These are phyloP conservation scores for Moniliella sp. DNA, from an alignment of 1,284 basidiomycete species.

Conservation along the genomic window DNA sequence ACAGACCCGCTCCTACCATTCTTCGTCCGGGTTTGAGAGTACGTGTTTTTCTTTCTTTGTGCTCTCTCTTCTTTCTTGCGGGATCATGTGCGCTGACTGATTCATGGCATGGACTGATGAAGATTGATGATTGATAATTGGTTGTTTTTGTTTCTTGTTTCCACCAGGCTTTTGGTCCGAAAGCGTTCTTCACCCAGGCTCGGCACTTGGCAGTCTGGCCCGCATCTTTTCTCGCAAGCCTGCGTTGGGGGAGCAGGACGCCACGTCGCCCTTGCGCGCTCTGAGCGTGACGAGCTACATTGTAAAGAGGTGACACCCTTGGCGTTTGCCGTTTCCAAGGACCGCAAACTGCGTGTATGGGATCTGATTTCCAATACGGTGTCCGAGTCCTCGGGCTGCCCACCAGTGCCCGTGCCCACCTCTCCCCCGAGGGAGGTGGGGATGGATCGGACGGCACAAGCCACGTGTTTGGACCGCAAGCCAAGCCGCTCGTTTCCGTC, in stretches of 20 bases:
- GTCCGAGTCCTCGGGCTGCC: slow-evolving; percentile 22
- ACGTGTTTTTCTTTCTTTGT: too few relatives aligned
- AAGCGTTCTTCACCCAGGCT: background rate
- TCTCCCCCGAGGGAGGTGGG: too few relatives aligned
- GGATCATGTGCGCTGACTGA: too few relatives aligned
- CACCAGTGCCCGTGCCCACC: too few relatives aligned
- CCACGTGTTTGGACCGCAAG: background rate
- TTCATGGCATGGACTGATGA: too few relatives aligned
- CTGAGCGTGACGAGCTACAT: slow-evolving; percentile 13
- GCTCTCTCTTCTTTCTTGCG: too few relatives aligned
- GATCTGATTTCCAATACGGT: slow-evolving; percentile 22
- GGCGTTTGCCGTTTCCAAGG: slow-evolving; percentile 18
- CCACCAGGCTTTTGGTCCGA: too few relatives aligned
- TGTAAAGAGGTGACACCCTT: slow-evolving; percentile 8
- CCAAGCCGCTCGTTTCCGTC: background rate
- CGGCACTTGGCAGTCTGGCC: too few relatives aligned
- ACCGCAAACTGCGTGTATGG: slow-evolving; percentile 27
- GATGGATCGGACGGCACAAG: too few relatives aligned
- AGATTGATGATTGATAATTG: slow-evolving; percentile 2
- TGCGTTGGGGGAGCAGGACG: background rate
- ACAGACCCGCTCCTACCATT: slow-evolving; percentile 8
- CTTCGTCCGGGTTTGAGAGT: slow-evolving; percentile 15
- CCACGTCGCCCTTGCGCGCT: slow-evolving; percentile 2
- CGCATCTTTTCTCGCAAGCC: too few relatives aligned
- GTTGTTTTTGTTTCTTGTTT: background rate